Evolutionary conservation across 805 yeast species (phyloP), one percentile per base, ranked within the genome.

Genomic region (Yueomyces sinensis): DNA sequence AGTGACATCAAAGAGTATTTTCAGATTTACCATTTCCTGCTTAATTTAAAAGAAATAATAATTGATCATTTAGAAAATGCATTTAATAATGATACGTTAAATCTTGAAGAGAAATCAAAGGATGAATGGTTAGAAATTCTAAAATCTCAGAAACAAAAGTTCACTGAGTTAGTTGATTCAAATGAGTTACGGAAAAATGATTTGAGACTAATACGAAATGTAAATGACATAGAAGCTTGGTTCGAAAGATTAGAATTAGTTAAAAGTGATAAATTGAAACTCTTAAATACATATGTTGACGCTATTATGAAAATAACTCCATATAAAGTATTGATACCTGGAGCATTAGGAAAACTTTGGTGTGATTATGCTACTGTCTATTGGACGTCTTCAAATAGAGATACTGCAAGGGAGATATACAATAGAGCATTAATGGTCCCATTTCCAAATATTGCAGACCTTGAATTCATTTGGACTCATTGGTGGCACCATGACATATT

Each of bases 401-500:
- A 59, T 14, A 70, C 81, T 0, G 84, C 87, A 1, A 57, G 80
- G 41, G 61, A 69, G 14, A 68, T 86, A 5, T 71, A 68, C 36
- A 71, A 73, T 27, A 75, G 75, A 32, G 77, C 89, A 0, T 60
- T 73, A 1, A 73, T 74, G 36, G 87, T 86, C 0, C 87, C 86
- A 5, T 84, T 68, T 55, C 66, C 61, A 18, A 56, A 65, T 13
- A 57, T 73, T 0, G 70, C 71, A 17, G 95, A 84, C 39, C 56
- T 84, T 16, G 81, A 76, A 2, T 68, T 67, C 3, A 53, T 87
- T 5, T 82, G 84, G 70, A 59, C 72, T n/a, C 68, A 66, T 14
- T 87, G 95, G 95, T 64, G 79, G 5, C 80, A 80, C 37, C 58
- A 72, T 55, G 79, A 77, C 39, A 76, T 75, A 37, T 45, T 78